phyloP scores from a whole-genome alignment of 208 protist genomes.

The Wallacemonas sp. region DNA sequence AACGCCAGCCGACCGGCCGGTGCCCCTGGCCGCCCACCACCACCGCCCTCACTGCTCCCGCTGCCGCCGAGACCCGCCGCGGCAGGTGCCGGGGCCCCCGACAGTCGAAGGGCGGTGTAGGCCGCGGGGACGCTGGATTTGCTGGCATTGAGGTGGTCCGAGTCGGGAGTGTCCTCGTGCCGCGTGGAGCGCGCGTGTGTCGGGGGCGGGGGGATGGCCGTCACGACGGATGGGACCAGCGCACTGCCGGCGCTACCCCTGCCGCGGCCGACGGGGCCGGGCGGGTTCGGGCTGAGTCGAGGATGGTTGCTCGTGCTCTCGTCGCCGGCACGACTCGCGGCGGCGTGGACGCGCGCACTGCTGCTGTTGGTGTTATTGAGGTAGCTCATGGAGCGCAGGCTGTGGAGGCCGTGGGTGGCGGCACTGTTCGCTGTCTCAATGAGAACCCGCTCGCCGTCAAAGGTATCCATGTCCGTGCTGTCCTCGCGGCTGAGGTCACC shows the following conservation, averaged over 20 bases:
- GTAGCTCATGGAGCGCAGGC: no score
- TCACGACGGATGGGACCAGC: background rate
- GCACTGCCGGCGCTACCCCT: background rate
- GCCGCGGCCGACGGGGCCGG: background rate
- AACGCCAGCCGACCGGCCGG: background rate
- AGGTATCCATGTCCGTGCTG: background rate
- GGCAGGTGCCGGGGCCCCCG: no score
- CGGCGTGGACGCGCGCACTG: no score
- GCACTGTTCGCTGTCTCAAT: conserved; percentile 5
- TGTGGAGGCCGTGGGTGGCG: no score
- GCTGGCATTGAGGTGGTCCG: background rate
- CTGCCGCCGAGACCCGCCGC: no score
- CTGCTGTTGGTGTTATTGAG: no score
- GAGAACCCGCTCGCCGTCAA: background rate
- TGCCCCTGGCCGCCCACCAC: no score
- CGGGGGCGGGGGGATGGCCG: background rate
- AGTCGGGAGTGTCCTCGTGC: background rate
- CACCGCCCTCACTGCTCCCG: no score
- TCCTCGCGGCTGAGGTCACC: background rate
- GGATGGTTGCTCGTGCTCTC: background rate
- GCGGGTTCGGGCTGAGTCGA: background rate
- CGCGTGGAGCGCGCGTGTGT: background rate
- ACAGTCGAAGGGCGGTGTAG: background rate
- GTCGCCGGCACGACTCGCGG: background rate
- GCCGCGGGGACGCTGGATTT: background rate